These are phyloP conservation scores for Candida yuanshanica DNA, from an alignment of 805 yeast genomes.

Conservation along the genomic window DNA sequence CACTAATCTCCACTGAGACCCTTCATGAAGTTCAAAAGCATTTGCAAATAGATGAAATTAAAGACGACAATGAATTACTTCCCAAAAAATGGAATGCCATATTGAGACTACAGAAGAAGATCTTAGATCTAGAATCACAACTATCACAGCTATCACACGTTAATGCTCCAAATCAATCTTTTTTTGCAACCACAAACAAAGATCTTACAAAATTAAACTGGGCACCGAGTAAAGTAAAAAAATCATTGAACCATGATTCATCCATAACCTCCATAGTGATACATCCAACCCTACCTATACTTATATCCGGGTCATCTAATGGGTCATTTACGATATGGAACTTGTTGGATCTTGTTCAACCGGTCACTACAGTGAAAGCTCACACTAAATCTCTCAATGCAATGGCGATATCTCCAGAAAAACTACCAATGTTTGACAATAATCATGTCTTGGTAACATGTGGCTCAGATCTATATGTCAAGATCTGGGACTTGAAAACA, in stretches of 20 bases:
- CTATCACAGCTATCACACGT: slow-evolving; percentile 42
- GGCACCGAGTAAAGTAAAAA: slow-evolving; percentile 22
- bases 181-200: slow-evolving; percentile 14
- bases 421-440: slow-evolving; percentile 14
- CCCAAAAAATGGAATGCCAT: slow-evolving; percentile 89
- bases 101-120: slow-evolving; percentile 67
- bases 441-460: slow-evolving; percentile 37
- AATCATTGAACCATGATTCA: slow-evolving; percentile 30
- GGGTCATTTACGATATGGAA: slow-evolving; percentile 76
- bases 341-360: slow-evolving; percentile 48
- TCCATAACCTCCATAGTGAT: slow-evolving; percentile 58
- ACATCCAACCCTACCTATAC: slow-evolving; percentile 67
- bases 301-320: slow-evolving; percentile 59
- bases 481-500: slow-evolving; percentile 62
- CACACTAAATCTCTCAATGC: slow-evolving; percentile 68
- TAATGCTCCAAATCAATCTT: slow-evolving; percentile 31
- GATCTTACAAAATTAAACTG: slow-evolving; percentile 18
- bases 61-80: slow-evolving; percentile 31
- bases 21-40: slow-evolving; percentile 16
- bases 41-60: slow-evolving; percentile 16
- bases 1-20: slow-evolving; percentile 18
- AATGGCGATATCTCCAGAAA: slow-evolving; percentile 49
- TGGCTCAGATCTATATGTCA: slow-evolving; percentile 49
- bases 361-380: slow-evolving; percentile 61
- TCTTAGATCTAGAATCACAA: slow-evolving; percentile 64